Conservation (phyloP, 192 early-diverging fungal genomes). For the Gorgonomyces haynaldii region DNA sequence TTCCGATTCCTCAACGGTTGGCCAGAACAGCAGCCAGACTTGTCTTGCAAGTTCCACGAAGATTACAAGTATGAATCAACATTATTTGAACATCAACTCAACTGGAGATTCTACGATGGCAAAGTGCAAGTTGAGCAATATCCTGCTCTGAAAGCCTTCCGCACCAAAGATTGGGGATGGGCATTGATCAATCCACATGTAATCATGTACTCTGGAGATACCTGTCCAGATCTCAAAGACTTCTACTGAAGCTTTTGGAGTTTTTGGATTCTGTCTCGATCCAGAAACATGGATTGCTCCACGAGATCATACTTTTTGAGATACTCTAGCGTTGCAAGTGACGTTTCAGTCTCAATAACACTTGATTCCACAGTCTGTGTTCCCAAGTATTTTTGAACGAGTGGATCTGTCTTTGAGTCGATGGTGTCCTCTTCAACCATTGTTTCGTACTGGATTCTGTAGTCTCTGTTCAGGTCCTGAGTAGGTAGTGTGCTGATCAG, state of each 20-base stretch:
- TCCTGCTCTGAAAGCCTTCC: background rate
- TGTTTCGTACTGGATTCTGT: conserved; percentile 3
- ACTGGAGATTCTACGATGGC: conserved; percentile 5
- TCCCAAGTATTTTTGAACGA: too few relatives aligned
- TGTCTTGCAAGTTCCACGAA: background rate
- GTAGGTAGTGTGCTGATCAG: too few relatives aligned
- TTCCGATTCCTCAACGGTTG: background rate
- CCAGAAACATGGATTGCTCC: too few relatives aligned
- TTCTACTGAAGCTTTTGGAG: too few relatives aligned
- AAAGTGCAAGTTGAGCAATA: conserved; percentile 9
- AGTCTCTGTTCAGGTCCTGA: background rate
- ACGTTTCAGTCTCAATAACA: too few relatives aligned
- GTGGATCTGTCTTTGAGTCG: background rate
- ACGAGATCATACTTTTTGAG: too few relatives aligned
- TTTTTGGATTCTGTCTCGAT: too few relatives aligned
- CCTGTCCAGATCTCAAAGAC: too few relatives aligned
- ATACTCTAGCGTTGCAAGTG: too few relatives aligned
- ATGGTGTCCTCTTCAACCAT: conserved; percentile 1
- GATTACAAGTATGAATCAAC: conserved; percentile 6
- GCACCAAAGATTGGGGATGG: conserved; percentile 6
- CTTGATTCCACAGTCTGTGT: too few relatives aligned
- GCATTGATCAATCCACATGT: conserved; percentile 1
- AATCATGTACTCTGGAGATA: too few relatives aligned
- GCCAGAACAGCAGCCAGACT: conserved; percentile 3
- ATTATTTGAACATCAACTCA: conserved; percentile 3